These are phyloP conservation scores for Penicillium fuscoglaucum DNA, from an alignment of 2,329 filamentous ascomycete genomes.

Conservation along the genomic window DNA sequence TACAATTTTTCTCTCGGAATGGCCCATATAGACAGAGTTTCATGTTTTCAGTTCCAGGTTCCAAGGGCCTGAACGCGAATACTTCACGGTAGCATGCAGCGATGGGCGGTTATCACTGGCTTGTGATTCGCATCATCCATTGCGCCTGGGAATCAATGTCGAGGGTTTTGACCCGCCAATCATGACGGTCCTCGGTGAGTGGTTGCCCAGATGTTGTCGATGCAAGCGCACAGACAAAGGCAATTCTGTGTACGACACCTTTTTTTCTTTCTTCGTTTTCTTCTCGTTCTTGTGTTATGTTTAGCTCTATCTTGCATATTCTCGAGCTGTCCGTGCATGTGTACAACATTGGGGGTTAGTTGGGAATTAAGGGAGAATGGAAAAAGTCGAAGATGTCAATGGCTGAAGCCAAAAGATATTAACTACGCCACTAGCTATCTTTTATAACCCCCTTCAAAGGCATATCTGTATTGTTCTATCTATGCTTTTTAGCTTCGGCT, in stretches of 20 bases:
- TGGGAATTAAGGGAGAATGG: not conserved
- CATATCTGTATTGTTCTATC: not conserved
- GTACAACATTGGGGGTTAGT: not conserved
- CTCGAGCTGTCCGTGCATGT: not conserved
- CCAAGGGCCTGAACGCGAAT: not conserved
- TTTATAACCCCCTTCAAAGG: not conserved
- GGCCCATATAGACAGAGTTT: not conserved
- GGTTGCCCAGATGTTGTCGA: not conserved
- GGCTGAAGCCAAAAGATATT: not conserved
- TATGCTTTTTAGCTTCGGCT: not conserved
- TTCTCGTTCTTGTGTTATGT: not conserved
- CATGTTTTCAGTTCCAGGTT: not conserved
- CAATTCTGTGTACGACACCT: slow-evolving; percentile 2
- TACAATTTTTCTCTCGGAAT: not conserved
- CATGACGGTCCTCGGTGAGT: not conserved
- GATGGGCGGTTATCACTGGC: slow-evolving; percentile 14
- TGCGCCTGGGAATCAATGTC: not conserved
- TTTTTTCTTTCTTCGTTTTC: not conserved
- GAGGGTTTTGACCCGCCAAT: slow-evolving; percentile 18
- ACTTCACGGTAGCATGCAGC: slow-evolving; percentile 19
- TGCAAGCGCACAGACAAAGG: slow-evolving; percentile 18
- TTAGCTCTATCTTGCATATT: not conserved
- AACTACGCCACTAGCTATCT: not conserved
- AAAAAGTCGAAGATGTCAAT: slow-evolving; percentile 4
- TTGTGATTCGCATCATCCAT: not conserved